These are phyloP conservation scores for Mycena venus DNA, from an alignment of 768 basidiomycete species.

Conservation along the genomic window DNA sequence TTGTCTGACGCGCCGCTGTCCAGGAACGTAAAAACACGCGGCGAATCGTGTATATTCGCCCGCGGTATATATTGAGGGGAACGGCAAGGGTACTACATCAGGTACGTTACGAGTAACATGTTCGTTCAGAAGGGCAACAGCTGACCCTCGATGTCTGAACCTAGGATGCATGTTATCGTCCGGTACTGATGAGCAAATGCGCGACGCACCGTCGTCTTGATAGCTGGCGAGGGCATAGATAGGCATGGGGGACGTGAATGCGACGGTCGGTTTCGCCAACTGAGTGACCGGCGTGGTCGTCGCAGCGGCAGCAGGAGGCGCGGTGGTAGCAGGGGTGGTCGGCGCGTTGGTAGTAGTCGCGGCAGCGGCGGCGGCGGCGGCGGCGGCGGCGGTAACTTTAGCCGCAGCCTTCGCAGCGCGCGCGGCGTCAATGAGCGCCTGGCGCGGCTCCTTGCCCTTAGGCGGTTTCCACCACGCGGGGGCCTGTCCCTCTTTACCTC, in stretches of 20 bases:
- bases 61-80: neutral
- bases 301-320: no score
- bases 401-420: no score
- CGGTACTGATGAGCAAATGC: neutral
- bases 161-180: conserved; percentile 11
- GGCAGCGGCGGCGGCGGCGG: no score
- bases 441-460: neutral
- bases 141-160: conserved; percentile 14
- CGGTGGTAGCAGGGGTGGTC: no score
- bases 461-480: no score
- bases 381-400: no score
- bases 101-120: conserved; percentile 15
- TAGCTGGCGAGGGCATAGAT: conserved; percentile 2
- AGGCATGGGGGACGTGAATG: conserved; percentile 10
- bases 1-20: conserved; percentile 9
- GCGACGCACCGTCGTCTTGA: neutral
- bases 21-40: neutral
- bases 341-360: no score
- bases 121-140: conserved; percentile 13
- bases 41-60: neutral
- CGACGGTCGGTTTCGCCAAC: neutral
- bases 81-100: neutral
- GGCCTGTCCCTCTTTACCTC: no score
- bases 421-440: neutral
- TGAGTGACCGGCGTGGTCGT: no score